These are phyloP conservation scores for Fusarium mangiferae DNA, from an alignment of 2,329 filamentous ascomycete species.

Conservation along the genomic window DNA sequence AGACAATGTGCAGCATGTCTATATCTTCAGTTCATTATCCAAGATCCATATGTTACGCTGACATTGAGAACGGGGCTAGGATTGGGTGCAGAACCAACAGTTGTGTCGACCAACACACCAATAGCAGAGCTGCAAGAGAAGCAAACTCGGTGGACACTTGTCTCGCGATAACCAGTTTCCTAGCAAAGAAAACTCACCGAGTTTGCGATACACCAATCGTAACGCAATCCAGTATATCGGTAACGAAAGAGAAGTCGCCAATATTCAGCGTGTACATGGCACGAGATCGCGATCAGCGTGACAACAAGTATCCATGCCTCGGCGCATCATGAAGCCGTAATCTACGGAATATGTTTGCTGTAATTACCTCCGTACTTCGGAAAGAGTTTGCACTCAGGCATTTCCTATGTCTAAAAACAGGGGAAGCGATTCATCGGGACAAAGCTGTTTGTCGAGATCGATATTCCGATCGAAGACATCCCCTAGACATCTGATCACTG, in stretches of 20 bases:
- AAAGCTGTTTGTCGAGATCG: background rate
- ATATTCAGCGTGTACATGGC: background rate
- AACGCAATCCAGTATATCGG: constrained; percentile 1
- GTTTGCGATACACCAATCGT: background rate
- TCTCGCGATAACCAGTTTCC: constrained; percentile 10
- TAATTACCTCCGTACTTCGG: background rate
- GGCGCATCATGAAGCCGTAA: background rate
- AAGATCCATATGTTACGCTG: constrained; percentile 5
- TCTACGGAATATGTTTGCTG: background rate
- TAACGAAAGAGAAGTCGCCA: constrained; percentile 24
- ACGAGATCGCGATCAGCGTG: constrained; percentile 13
- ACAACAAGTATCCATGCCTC: background rate
- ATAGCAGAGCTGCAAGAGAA: background rate
- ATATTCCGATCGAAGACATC: background rate
- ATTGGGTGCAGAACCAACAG: background rate
- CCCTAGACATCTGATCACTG: background rate
- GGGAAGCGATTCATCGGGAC: background rate
- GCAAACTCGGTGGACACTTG: constrained; percentile 21
- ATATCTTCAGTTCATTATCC: background rate
- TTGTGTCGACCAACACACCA: constrained; percentile 27
- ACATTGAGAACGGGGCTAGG: constrained; percentile 1
- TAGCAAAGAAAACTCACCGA: background rate
- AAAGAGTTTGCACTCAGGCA: background rate
- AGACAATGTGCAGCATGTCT: background rate
- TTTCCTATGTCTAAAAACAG: background rate